Conservation (phyloP, 2,329 filamentous ascomycete species). For the Xylariaceae sp. region DNA sequence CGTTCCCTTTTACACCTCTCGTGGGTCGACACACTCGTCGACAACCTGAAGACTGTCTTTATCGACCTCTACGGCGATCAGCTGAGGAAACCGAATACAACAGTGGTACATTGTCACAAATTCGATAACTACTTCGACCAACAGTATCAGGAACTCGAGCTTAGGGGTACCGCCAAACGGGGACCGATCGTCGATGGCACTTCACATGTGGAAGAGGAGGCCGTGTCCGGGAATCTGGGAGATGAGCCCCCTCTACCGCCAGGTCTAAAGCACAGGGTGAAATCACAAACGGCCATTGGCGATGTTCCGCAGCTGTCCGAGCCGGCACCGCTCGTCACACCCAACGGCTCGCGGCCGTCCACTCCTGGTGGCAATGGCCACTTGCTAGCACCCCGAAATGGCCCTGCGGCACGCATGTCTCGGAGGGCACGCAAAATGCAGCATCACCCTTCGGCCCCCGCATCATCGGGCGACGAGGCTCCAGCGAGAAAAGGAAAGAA, state of each 20-base stretch:
- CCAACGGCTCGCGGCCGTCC: slow-evolving; percentile 70
- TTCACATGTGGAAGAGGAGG: slow-evolving; percentile 31
- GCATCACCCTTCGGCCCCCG: slow-evolving; percentile 60
- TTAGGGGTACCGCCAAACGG: slow-evolving; percentile 35
- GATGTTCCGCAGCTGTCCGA: slow-evolving; percentile 52
- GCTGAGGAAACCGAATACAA: slow-evolving; percentile 73
- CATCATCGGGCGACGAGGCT: slow-evolving; percentile 80
- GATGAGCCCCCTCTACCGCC: slow-evolving; percentile 38
- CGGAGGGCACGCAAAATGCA: slow-evolving; percentile 67
- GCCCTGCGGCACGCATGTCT: slow-evolving; percentile 71
- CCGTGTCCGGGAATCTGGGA: slow-evolving; percentile 31
- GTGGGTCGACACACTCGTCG: slow-evolving; percentile 95
- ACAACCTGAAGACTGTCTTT: slow-evolving; percentile 91
- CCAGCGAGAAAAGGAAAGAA: slow-evolving; percentile 56
- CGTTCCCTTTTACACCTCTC: slow-evolving; percentile 89
- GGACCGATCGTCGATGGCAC: slow-evolving; percentile 24
- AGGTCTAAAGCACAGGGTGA: slow-evolving; percentile 37
- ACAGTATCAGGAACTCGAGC: slow-evolving; percentile 76
- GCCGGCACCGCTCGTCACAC: slow-evolving; percentile 63
- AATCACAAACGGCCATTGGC: slow-evolving; percentile 30
- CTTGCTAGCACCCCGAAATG: slow-evolving; percentile 66
- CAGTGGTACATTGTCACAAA: slow-evolving; percentile 67
- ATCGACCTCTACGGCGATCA: slow-evolving; percentile 85
- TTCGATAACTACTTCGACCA: slow-evolving; percentile 96
- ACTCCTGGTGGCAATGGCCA: slow-evolving; percentile 63